Evolutionary conservation across 2,329 filamentous ascomycete genomes (phyloP).

Genomic region (Drechslera avenae): DNA sequence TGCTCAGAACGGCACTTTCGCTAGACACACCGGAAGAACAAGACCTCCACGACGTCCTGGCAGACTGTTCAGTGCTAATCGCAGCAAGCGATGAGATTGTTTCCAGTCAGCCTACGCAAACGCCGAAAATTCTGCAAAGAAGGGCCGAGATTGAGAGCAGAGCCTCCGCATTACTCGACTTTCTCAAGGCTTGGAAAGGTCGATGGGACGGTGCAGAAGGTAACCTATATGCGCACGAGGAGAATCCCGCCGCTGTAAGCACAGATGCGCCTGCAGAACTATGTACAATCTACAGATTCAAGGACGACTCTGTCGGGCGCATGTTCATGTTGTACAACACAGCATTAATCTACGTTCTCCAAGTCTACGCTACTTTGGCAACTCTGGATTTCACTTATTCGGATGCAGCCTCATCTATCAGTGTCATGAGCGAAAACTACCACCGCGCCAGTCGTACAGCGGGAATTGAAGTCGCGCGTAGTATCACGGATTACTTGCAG

Average conservation of each 20-base stretch:
- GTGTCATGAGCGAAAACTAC: background rate
- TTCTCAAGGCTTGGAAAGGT: conserved; percentile 15
- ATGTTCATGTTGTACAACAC: conserved; percentile 39
- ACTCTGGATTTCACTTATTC: no score
- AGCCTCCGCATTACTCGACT: background rate
- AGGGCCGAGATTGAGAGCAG: background rate
- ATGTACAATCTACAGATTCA: conserved; percentile 9
- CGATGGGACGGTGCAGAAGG: conserved; percentile 12
- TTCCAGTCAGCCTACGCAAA: background rate
- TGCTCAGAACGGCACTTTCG: conserved; percentile 19
- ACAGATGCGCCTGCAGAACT: background rate
- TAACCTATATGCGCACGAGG: conserved; percentile 4
- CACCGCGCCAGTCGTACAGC: conserved; percentile 14
- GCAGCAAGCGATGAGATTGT: conserved; percentile 18
- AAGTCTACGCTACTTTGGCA: conserved; percentile 21
- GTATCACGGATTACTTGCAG: conserved; percentile 25
- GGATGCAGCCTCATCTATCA: background rate
- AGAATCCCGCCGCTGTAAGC: background rate
- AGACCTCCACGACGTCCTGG: conserved; percentile 35
- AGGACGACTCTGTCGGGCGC: conserved; percentile 11
- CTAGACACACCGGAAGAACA: conserved; percentile 25
- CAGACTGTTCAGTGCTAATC: conserved; percentile 36
- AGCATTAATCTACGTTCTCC: conserved; percentile 32
- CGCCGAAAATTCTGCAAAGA: background rate
- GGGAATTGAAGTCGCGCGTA: conserved; percentile 27